Conservation (phyloP, 192 early-diverging fungal species). For the Oehlia diaphana region DNA sequence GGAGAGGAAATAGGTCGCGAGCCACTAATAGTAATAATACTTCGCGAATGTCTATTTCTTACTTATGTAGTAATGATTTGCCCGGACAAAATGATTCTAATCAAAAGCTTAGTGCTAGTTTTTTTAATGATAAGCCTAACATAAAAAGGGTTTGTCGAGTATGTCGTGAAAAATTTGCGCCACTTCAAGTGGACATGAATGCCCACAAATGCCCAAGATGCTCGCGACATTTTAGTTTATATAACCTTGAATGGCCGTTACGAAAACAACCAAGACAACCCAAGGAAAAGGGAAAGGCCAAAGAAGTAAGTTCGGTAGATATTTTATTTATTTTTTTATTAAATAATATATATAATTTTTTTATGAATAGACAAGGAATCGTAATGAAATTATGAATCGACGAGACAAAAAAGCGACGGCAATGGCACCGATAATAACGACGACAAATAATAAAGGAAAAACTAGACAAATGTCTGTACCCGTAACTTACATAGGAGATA, state of each 20-base stretch:
- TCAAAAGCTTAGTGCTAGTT: not conserved
- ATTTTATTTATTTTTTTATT: too few species aligned
- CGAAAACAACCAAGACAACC: constrained; percentile 2
- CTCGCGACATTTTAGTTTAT: constrained; percentile 6
- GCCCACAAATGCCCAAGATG: constrained; percentile 4
- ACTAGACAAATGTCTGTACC: not conserved
- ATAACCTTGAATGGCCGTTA: constrained; percentile 9
- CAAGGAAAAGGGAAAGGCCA: not conserved
- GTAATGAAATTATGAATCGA: not conserved
- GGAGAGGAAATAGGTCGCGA: not conserved
- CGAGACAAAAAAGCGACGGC: not conserved
- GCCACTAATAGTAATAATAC: not conserved
- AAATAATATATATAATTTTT: too few species aligned
- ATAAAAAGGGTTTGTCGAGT: not conserved
- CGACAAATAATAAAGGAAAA: not conserved
- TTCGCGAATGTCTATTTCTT: constrained; percentile 13
- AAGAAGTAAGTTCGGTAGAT: not conserved
- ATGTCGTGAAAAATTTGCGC: not conserved
- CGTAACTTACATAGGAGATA: not conserved
- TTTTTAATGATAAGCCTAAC: not conserved
- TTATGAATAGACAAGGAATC: not conserved
- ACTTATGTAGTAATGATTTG: constrained; percentile 2
- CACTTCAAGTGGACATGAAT: not conserved
- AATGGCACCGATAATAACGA: not conserved
- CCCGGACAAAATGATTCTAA: not conserved